Conservation (phyloP, 2,329 filamentous ascomycete genomes). For the Macrophomina pseudophaseolina region DNA sequence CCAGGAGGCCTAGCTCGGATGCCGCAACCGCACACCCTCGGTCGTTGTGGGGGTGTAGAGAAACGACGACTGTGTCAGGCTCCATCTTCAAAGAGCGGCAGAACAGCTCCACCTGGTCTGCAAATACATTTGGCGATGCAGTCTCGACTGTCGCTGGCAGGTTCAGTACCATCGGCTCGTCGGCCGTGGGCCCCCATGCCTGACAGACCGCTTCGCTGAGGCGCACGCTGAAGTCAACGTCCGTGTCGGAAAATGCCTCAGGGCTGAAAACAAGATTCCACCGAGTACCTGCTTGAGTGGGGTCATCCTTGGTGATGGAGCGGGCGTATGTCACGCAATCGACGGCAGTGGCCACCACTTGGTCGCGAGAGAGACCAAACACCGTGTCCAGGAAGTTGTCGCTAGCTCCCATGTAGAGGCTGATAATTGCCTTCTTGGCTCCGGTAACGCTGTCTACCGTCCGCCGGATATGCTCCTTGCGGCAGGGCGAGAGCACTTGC, state of each 20-base stretch:
- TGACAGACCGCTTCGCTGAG: constrained; percentile 93
- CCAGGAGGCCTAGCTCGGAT: constrained; percentile 93
- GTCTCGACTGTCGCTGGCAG: constrained; percentile 95
- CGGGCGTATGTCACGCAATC: constrained; percentile 85
- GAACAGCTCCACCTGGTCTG: constrained; percentile 96
- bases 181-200: constrained; percentile 82
- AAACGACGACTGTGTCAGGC: constrained; percentile 84
- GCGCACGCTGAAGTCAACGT: constrained; percentile 78
- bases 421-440: constrained; percentile 90
- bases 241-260: constrained; percentile 88
- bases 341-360: constrained; percentile 80
- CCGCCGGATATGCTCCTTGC: constrained; percentile 84
- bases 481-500: constrained; percentile 90
- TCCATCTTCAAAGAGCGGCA: constrained; percentile 77
- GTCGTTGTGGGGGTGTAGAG: constrained; percentile 93
- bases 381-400: constrained; percentile 92
- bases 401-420: constrained; percentile 94
- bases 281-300: constrained; percentile 59
- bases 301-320: constrained; percentile 83
- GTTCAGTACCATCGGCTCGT: constrained; percentile 92
- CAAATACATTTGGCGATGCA: constrained; percentile 91
- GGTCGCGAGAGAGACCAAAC: constrained; percentile 82
- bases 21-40: constrained; percentile 87
- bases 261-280: constrained; percentile 86
- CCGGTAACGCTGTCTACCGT: constrained; percentile 89